Evolutionary conservation across 257 asterid species (phyloP).

Genomic region (Solanum ossicruentum): DNA sequence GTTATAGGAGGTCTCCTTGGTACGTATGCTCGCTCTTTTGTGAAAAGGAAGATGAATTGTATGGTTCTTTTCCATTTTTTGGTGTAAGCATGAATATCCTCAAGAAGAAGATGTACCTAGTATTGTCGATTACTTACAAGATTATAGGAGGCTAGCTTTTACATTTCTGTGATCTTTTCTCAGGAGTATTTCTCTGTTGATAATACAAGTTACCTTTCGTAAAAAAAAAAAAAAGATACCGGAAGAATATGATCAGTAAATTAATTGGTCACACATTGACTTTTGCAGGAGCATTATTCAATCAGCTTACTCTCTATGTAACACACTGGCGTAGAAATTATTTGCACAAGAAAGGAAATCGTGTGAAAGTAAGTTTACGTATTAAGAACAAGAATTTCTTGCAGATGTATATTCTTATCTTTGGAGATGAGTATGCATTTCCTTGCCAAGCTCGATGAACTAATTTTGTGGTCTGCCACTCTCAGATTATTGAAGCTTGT

Average conservation of each 20-base stretch:
- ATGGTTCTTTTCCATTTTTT: too few species aligned
- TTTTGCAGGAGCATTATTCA: slow-evolving; percentile 79
- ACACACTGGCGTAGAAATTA: slow-evolving; percentile 86
- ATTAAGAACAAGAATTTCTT: neutral
- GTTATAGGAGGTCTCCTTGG: slow-evolving; percentile 98
- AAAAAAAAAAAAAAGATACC: neutral
- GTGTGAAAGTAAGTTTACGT: slow-evolving; percentile 54
- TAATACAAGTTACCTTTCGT: too few species aligned
- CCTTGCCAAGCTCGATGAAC: neutral
- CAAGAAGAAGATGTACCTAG: too few species aligned
- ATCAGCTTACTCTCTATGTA: slow-evolving; percentile 77
- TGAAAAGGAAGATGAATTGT: too few species aligned
- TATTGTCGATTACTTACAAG: too few species aligned
- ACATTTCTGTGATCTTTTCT: too few species aligned
- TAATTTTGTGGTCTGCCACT: slow-evolving; percentile 6
- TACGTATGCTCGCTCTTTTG: slow-evolving; percentile 15
- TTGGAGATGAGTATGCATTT: neutral
- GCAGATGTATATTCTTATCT: neutral
- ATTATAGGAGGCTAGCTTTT: too few species aligned
- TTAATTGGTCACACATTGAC: neutral
- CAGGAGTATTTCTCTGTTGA: too few species aligned
- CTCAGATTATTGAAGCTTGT: slow-evolving; percentile 87
- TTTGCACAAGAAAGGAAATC: slow-evolving; percentile 88
- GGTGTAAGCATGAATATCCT: too few species aligned
- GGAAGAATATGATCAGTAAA: neutral